Conservation (phyloP, 2,329 filamentous ascomycete genomes). For the Thielaviopsis punctulata region DNA sequence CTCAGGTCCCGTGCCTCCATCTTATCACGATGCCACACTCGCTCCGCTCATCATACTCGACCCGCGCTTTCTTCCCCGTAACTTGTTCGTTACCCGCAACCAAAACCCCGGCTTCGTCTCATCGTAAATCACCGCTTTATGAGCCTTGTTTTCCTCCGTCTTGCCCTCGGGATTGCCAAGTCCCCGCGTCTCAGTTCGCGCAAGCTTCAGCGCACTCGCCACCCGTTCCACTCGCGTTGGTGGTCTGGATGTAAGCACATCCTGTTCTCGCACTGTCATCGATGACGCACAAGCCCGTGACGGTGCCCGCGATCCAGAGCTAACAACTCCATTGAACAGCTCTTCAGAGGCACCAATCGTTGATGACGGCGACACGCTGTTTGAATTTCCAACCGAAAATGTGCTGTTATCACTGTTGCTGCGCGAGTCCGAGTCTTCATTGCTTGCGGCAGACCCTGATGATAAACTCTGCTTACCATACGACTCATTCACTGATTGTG, state of each 20-base stretch:
- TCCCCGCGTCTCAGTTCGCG: background rate
- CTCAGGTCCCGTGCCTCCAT: no score
- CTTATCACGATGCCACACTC: background rate
- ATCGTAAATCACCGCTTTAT: conserved; percentile 4
- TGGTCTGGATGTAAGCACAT: conserved; percentile 1
- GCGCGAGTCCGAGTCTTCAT: background rate
- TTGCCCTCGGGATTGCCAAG: background rate
- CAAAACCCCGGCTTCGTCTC: conserved; percentile 8
- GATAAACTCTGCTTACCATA: background rate
- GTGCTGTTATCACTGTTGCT: background rate
- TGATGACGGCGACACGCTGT: background rate
- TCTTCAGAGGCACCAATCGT: background rate
- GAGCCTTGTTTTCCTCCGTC: background rate
- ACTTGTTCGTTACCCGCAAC: conserved; percentile 7
- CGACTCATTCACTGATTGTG: background rate
- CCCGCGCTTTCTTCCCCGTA: background rate
- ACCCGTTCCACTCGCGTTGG: background rate
- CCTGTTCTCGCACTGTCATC: conserved; percentile 3
- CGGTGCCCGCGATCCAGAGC: background rate
- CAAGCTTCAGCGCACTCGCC: background rate
- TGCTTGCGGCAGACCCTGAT: background rate
- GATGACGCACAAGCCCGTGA: background rate
- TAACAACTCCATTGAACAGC: background rate
- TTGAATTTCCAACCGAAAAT: background rate
- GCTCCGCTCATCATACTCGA: background rate